Conservation (phyloP, 108 stramenopile species). For the Chaetoceros muelleri region DNA sequence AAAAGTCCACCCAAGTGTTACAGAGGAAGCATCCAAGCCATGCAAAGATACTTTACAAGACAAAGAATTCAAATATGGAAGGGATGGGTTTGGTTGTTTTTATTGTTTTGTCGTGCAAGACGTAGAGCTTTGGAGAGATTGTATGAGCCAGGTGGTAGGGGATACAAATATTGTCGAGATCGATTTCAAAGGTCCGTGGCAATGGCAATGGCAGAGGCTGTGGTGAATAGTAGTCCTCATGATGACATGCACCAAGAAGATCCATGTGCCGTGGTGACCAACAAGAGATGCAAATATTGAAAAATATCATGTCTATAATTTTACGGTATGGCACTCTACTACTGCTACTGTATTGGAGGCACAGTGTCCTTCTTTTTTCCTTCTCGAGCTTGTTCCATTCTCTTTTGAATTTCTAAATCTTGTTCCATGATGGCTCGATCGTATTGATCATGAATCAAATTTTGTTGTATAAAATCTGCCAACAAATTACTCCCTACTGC, state of each 20-base stretch:
- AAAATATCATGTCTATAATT: too few species aligned
- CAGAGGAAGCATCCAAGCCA: background rate
- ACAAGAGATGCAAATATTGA: too few species aligned
- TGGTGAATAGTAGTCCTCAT: too few species aligned
- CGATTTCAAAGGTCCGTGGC: too few species aligned
- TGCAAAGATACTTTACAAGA: background rate
- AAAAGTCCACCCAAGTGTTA: background rate
- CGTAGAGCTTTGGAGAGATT: background rate
- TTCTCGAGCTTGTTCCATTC: conserved; percentile 9
- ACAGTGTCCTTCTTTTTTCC: background rate
- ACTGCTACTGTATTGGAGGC: too few species aligned
- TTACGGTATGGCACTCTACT: too few species aligned
- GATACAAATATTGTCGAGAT: background rate
- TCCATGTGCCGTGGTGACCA: too few species aligned
- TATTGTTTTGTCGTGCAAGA: background rate
- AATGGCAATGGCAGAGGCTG: too few species aligned
- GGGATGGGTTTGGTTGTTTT: background rate
- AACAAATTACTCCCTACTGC: conserved; percentile 49
- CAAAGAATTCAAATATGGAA: background rate
- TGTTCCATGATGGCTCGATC: conserved; percentile 65
- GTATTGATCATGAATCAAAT: conserved; percentile 70
- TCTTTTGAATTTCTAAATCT: conserved; percentile 34
- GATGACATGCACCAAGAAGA: too few species aligned
- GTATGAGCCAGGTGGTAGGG: background rate
- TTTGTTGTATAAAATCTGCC: conserved; percentile 47